Conservation (phyloP, 805 yeast genomes). For the Candida saitoana region DNA sequence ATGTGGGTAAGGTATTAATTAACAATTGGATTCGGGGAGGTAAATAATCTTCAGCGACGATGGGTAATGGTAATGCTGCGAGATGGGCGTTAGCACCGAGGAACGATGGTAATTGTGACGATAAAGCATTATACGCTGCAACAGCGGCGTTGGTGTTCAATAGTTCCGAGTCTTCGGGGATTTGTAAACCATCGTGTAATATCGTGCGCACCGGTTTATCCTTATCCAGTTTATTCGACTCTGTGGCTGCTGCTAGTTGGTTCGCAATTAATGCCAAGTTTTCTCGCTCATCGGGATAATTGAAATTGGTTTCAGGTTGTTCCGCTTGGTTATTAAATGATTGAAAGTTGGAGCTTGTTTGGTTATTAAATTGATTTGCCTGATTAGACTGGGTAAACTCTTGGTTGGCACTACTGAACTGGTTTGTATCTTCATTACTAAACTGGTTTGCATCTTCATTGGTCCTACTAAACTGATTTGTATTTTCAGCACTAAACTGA, state of each 20-base stretch:
- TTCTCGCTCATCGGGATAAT: slow-evolving; percentile 17
- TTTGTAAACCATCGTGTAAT: slow-evolving; percentile 17
- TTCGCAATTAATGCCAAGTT: slow-evolving; percentile 29
- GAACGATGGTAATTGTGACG: slow-evolving; percentile 34
- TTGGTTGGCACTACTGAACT: not conserved
- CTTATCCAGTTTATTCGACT: slow-evolving; percentile 10
- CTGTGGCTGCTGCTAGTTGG: slow-evolving; percentile 30
- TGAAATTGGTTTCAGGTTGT: not conserved
- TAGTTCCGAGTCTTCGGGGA: slow-evolving; percentile 42
- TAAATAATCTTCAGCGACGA: slow-evolving; percentile 52
- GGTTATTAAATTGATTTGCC: not conserved
- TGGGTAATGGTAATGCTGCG: slow-evolving; percentile 56
- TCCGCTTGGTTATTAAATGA: not conserved
- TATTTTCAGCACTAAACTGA: not conserved
- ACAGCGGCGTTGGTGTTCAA: slow-evolving; percentile 37
- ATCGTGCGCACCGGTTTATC: slow-evolving; percentile 10
- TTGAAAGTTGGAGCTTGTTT: not conserved
- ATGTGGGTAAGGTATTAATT: slow-evolving; percentile 64
- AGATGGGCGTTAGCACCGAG: slow-evolving; percentile 46
- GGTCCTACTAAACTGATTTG: not conserved
- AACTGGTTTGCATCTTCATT: not conserved
- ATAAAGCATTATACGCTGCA: slow-evolving; percentile 40
- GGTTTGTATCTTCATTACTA: not conserved
- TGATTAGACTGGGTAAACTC: not conserved
- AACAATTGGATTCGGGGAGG: slow-evolving; percentile 62